phyloP scores from a whole-genome alignment of 208 protist genomes.

The Naegleria fowleri region DNA sequence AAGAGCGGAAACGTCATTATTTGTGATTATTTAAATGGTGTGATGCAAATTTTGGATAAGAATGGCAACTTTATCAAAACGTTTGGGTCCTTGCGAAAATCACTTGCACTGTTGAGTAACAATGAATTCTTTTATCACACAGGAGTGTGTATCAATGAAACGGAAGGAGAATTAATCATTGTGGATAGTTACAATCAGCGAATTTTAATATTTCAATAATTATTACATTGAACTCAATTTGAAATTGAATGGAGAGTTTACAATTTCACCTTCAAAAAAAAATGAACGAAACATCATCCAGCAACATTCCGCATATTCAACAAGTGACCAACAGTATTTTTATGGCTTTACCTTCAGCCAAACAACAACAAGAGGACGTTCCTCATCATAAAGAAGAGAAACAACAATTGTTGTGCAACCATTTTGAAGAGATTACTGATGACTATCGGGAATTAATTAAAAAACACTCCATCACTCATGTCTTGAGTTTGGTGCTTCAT shows the following conservation, averaged over 20 bases:
- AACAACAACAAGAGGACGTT: not conserved
- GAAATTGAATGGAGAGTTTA: too few relatives aligned
- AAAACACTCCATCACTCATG: not conserved
- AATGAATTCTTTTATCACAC: too few relatives aligned
- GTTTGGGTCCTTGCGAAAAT: too few relatives aligned
- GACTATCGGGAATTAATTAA: too few relatives aligned
- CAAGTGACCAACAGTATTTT: not conserved
- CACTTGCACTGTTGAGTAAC: too few relatives aligned
- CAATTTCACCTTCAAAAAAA: too few relatives aligned
- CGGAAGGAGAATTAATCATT: not conserved
- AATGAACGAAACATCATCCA: too few relatives aligned
- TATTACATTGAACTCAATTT: too few relatives aligned
- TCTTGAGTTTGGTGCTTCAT: not conserved
- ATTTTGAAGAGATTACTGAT: too few relatives aligned
- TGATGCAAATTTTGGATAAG: not conserved
- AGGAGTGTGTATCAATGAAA: too few relatives aligned
- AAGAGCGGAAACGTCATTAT: not conserved
- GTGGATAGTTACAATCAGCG: not conserved
- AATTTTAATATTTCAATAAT: not conserved
- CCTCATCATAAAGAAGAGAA: not conserved
- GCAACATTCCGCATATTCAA: too few relatives aligned
- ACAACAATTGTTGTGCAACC: too few relatives aligned
- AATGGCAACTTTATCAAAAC: not conserved
- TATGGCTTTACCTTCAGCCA: not conserved
- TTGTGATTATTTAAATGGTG: not conserved